Evolutionary conservation across 164 flowering plant species (phyloP).

Genomic region (Umbellularia californica): DNA sequence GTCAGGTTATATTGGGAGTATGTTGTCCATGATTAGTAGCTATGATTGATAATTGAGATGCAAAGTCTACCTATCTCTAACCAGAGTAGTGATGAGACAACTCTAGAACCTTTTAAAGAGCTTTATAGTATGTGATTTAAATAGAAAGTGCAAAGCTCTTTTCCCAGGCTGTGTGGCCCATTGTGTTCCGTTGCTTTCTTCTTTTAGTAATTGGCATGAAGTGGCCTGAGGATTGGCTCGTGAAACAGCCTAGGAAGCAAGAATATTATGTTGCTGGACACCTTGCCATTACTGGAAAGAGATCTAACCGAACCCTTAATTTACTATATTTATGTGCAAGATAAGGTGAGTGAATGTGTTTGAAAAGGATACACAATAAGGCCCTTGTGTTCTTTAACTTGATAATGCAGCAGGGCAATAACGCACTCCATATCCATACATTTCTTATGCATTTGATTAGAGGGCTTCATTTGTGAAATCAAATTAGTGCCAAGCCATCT

Average conservation of each 20-base stretch:
- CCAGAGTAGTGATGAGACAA: not conserved
- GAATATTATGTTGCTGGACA: slow-evolving; percentile 11
- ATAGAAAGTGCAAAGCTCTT: not conserved
- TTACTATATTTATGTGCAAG: not conserved
- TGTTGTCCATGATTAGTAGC: not conserved
- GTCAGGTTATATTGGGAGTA: not conserved
- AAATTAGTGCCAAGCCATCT: slow-evolving; percentile 10
- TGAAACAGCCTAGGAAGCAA: not conserved
- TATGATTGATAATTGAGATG: not conserved
- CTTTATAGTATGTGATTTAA: not conserved
- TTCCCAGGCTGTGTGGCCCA: not conserved
- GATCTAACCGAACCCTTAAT: slow-evolving; percentile 12
- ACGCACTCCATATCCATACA: slow-evolving; percentile 7
- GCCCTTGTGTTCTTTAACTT: not conserved
- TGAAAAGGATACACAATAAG: not conserved
- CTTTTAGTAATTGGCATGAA: not conserved
- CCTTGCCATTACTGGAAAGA: slow-evolving; percentile 21
- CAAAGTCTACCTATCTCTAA: not conserved
- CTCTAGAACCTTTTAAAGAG: not conserved
- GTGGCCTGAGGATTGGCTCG: not conserved
- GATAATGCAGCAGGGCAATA: slow-evolving; percentile 9
- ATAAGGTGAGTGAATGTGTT: not conserved
- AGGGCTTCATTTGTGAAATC: not conserved
- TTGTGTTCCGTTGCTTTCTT: slow-evolving; percentile 1
- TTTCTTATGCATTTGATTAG: not conserved